Base-by-base conservation (phyloP, 345 rosid species). In the Lepidium didymum region DNA sequence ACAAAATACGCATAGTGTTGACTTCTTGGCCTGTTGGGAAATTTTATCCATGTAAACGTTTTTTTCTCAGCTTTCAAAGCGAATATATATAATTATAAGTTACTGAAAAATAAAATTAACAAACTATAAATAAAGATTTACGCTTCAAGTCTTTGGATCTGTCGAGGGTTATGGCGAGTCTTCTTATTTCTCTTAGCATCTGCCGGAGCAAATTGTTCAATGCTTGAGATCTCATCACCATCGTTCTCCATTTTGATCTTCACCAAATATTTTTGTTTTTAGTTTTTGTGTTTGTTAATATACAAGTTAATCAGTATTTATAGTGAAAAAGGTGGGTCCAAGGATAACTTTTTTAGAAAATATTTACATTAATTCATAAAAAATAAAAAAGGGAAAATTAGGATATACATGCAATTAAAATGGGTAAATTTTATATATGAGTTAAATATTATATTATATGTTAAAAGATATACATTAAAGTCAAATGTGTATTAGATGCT, bases 101-200 rank as follows among this genome's bases (percentile, higher is more conserved):
- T 27, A 27, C 33, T 29, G 33, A 29, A 29, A 29, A 5, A 6
- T 29, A 29, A 6, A 29, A 29, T 29, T 29, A 29, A 1, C 7
- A 29, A 29, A 29, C 7, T 29, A 27, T 0, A 15, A 16, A 10
- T 29, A 36, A 15, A 53, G 3, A 7, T 19, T 40, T 79, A 86
- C 94, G 75, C 62, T 82, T 90, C 92, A 10, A 87, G 95, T 23
- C 3, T 37, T 14, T 78, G 77, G 35, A 79, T 83, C 51, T 90
- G 92, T 0, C 70, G 55, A 56, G 76, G 0, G n/a, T 79, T 69
- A 42, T 87, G 97, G 44, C 97, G 91, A 68, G 74, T 58, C 25
- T 43, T 29, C 62, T 64, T 81, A 38, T 77, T 78, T 18, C 38
- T 78, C 43, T 14, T 73, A 50, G 33, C 5, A 27, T 73, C 36